Evolutionary conservation across 2,329 filamentous ascomycete genomes (phyloP).

Genomic region (Dactylellina parvicollis): DNA sequence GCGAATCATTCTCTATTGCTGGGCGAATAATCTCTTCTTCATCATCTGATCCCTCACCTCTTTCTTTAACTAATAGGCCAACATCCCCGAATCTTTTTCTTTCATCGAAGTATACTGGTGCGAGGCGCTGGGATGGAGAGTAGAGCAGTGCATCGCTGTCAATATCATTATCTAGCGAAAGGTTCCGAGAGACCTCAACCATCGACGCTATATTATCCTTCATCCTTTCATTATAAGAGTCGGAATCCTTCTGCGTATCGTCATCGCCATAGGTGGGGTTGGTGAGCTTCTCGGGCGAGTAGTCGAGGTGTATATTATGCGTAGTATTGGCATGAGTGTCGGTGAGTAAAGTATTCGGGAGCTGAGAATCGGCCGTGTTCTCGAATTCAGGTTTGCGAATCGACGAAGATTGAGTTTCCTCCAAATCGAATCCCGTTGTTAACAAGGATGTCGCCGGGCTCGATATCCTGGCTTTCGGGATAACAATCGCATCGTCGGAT

Average conservation of each 20-base stretch:
- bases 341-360: slow-evolving; percentile 27
- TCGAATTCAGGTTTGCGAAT: not conserved
- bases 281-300: slow-evolving; percentile 28
- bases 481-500: slow-evolving; percentile 1
- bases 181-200: not conserved
- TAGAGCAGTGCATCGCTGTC: slow-evolving; percentile 17
- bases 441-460: slow-evolving; percentile 16
- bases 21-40: slow-evolving; percentile 23
- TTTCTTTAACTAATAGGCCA: slow-evolving; percentile 5
- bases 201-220: slow-evolving; percentile 15
- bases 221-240: slow-evolving; percentile 37
- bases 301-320: slow-evolving; percentile 25
- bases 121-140: slow-evolving; percentile 20
- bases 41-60: slow-evolving; percentile 23
- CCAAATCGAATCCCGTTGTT: not conserved
- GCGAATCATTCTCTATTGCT: slow-evolving; percentile 14
- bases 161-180: not conserved
- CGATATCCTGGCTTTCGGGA: not conserved
- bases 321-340: slow-evolving; percentile 1
- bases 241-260: slow-evolving; percentile 30
- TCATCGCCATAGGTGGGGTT: slow-evolving; percentile 17
- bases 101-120: slow-evolving; percentile 33
- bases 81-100: slow-evolving; percentile 18
- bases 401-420: not conserved
- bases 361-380: slow-evolving; percentile 18